Evolutionary conservation across 192 early-diverging fungal genomes (phyloP).

Genomic region (Podila verticillata): DNA sequence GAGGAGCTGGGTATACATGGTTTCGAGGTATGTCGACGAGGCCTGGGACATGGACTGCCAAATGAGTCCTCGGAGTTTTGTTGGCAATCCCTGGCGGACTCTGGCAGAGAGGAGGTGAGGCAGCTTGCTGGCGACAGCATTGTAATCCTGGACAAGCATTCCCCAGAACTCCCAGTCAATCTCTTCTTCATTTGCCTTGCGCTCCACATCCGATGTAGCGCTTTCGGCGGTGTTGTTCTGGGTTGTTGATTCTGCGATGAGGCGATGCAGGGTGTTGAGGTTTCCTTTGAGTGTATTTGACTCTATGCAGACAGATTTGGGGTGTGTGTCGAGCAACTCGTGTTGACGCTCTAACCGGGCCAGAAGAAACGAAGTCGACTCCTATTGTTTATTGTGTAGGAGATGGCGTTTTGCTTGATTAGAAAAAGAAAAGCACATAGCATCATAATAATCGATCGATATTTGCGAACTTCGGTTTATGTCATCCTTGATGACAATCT

Average conservation of each 20-base stretch:
- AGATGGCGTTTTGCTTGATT: not conserved
- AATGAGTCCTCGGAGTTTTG: constrained; percentile 83
- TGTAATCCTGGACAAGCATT: constrained; percentile 81
- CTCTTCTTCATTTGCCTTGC: constrained; percentile 29
- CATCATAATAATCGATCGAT: no score
- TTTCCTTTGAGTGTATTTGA: constrained; percentile 67
- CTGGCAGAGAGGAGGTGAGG: constrained; percentile 76
- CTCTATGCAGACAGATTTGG: constrained; percentile 69
- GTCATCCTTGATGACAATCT: no score
- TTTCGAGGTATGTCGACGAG: constrained; percentile 81
- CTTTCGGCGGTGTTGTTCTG: not conserved
- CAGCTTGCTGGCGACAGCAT: constrained; percentile 70
- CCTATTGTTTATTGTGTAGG: constrained; percentile 37
- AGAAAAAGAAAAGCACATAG: no score
- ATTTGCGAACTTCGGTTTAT: no score
- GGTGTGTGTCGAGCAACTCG: constrained; percentile 64
- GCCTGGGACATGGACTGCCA: constrained; percentile 94
- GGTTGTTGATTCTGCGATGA: constrained; percentile 51
- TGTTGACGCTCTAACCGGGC: constrained; percentile 70
- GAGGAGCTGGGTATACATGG: constrained; percentile 82
- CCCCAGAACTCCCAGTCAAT: constrained; percentile 89
- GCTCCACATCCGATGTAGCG: constrained; percentile 11
- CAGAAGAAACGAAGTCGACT: constrained; percentile 63
- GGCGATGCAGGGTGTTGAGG: constrained; percentile 58
- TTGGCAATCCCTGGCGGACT: constrained; percentile 83